These are phyloP conservation scores for Kwoniella sp. DNA, from an alignment of 768 basidiomycete genomes.

Conservation along the genomic window DNA sequence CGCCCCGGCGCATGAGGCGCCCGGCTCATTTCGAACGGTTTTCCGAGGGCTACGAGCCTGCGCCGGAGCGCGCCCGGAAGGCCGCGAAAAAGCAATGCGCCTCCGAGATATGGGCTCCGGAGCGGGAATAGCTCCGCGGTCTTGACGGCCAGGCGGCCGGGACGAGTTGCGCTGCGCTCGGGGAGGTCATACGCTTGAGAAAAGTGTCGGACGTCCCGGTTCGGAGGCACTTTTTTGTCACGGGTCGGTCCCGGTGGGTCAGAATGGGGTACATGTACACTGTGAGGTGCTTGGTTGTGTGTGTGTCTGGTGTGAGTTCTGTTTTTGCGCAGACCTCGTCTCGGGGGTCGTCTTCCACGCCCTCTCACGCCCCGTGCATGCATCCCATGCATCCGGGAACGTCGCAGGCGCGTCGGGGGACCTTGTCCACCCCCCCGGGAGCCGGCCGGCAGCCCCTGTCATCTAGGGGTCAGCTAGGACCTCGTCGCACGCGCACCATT, in stretches of 20 bases:
- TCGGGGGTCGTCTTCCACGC: too few species aligned
- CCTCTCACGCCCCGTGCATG: too few species aligned
- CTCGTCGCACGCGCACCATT: too few species aligned
- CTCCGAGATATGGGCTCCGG: neutral
- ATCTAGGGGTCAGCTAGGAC: too few species aligned
- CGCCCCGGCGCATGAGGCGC: neutral
- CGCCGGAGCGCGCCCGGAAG: neutral
- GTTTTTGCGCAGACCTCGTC: neutral
- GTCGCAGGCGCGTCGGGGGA: too few species aligned
- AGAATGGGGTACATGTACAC: slow-evolving; percentile 10
- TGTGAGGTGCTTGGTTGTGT: neutral
- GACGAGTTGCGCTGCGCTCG: neutral
- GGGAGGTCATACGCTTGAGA: neutral
- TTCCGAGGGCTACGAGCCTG: neutral
- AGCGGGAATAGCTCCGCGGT: neutral
- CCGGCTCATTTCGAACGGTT: slow-evolving; percentile 9
- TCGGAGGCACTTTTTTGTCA: slow-evolving; percentile 8
- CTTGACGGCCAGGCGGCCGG: neutral
- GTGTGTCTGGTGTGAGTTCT: slow-evolving; percentile 5
- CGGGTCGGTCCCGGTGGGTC: neutral
- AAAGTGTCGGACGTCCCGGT: neutral
- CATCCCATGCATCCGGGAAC: too few species aligned
- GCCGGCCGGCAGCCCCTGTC: too few species aligned
- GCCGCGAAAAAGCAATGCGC: slow-evolving; percentile 2
- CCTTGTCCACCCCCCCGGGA: too few species aligned